Evolutionary conservation across 371 early-diverging fungal species (phyloP).

Genomic region (Haplosporangium sp.): DNA sequence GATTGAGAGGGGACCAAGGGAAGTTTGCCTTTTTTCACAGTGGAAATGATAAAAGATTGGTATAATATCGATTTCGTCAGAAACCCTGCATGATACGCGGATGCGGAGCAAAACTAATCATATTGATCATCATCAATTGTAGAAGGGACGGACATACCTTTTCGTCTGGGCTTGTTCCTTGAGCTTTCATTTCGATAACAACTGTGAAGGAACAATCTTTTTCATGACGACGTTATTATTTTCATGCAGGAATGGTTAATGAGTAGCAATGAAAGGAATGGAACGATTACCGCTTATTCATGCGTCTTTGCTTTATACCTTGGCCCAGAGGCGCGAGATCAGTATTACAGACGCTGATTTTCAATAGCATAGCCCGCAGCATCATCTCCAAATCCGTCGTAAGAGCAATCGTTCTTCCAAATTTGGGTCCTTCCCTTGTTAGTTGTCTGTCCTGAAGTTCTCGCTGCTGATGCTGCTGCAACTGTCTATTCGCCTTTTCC

Average conservation of each 20-base stretch:
- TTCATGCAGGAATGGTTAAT: neutral
- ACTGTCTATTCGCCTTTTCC: neutral
- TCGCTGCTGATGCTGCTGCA: neutral
- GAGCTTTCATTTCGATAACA: slow-evolving; percentile 30
- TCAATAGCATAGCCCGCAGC: slow-evolving; percentile 40
- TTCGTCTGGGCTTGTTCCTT: slow-evolving; percentile 19
- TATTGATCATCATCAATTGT: too few relatives aligned
- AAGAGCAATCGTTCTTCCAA: slow-evolving; percentile 15
- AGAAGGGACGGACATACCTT: slow-evolving; percentile 12
- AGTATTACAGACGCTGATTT: slow-evolving; percentile 29
- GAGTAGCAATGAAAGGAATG: neutral
- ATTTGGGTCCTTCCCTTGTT: slow-evolving; percentile 1
- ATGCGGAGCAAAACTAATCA: slow-evolving; percentile 1
- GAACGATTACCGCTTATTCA: neutral
- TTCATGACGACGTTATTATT: neutral
- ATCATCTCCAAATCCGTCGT: slow-evolving; percentile 32
- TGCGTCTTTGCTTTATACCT: slow-evolving; percentile 9
- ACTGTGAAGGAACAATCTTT: slow-evolving; percentile 39
- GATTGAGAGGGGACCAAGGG: slow-evolving; percentile 41
- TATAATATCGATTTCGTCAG: neutral
- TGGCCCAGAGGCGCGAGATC: slow-evolving; percentile 10
- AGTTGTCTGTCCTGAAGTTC: neutral
- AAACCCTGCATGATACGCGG: neutral
- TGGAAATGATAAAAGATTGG: neutral
- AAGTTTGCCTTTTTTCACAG: slow-evolving; percentile 22